A percentile compares a stretch with the other conserved stretches of the same genome.
phyloP scores from a whole-genome alignment of 1,284 basidiomycete genomes.

The Agaricales sp. region DNA sequence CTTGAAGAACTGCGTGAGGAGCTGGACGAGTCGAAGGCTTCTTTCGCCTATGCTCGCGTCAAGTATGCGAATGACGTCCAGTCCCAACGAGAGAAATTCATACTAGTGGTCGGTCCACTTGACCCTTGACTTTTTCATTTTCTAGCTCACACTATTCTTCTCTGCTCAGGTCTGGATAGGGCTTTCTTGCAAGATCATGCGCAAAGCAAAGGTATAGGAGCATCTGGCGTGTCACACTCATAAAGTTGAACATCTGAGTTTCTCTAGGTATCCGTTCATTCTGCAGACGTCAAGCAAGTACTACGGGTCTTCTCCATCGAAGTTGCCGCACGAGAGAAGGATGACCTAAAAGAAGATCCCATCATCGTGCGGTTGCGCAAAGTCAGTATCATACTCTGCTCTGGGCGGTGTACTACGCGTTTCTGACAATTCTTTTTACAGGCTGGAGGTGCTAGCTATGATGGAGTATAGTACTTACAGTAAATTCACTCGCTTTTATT shows the following conservation, averaged over 20 bases:
- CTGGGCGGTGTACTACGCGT: conserved; percentile 9
- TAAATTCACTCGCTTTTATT: conserved; percentile 1
- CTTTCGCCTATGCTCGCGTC: conserved; percentile 77
- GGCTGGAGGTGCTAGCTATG: conserved; percentile 78
- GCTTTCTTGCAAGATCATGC: conserved; percentile 77
- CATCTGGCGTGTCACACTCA: conserved; percentile 2
- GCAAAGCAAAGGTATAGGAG: conserved; percentile 71
- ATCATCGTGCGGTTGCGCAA: conserved; percentile 66
- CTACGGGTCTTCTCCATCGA: conserved; percentile 78
- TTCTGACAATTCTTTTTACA: conserved; percentile 17
- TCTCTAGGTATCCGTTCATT: conserved; percentile 77
- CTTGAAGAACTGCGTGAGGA: conserved; percentile 67
- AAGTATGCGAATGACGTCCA: conserved; percentile 83
- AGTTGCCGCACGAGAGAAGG: conserved; percentile 69
- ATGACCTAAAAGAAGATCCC: conserved; percentile 76
- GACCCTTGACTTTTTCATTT: conserved; percentile 8
- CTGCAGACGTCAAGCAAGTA: conserved; percentile 76
- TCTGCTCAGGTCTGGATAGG: conserved; percentile 67
- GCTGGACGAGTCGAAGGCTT: conserved; percentile 67
- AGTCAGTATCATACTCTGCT: conserved; percentile 30
- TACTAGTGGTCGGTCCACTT: conserved; percentile 51
- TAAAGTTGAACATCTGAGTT: too few species aligned
- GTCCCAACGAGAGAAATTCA: conserved; percentile 82
- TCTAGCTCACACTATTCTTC: conserved; percentile 8
- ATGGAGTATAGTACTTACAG: conserved; percentile 46